Evolutionary conservation across 176 grass and related monocot species (phyloP), one percentile per base, ranked within the genome.

Genomic region (Triticum monococcum): DNA sequence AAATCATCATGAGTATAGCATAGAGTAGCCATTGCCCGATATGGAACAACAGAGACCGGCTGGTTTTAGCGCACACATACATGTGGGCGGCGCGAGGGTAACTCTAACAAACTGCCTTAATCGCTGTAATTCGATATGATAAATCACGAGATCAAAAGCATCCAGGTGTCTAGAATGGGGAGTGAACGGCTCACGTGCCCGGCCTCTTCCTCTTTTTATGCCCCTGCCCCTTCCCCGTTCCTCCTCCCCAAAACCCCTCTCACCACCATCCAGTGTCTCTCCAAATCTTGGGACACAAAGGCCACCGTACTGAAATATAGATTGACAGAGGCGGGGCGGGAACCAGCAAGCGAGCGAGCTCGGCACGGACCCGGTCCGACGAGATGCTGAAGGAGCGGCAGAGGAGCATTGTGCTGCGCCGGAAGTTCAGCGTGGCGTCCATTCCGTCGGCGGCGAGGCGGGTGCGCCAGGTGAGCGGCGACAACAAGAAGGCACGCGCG

Each of bases 381-480:
- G 76, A 61, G 63, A 78, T 83, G 88, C 77, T 92, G 77, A 91
- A 91, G 74, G 92, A 97, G 90, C 92, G 92, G 63, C 84, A 50
- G 69, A 74, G 92, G 84, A 84, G 67, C 62, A 60, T 17, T 25
- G 2, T 56, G 30, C 81, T 97, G 84, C 86, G 33, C 67, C 83
- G 86, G 45, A 89, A 84, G 38, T 62, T 84, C 16, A 97, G 95
- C 81, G 59, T 79, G 92, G 78, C 79, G 62, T 89, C 88, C 14
- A 36, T 90, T 63, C 83, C 63, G 86, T 59, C 77, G 76, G 88
- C 62, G 81, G 37, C 83, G 23, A 79, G 88, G 76, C 92, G 89
- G 52, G 81, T 88, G 26, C 83, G 81, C 68, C 79, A 88, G 64
- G 86, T 82, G 8, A 36, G 25, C 23, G 87, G 18, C 37, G 36